Evolutionary conservation across 2,329 filamentous ascomycete species (phyloP), one percentile per base, ranked within the genome.

Genomic region (Fusarium sp.): DNA sequence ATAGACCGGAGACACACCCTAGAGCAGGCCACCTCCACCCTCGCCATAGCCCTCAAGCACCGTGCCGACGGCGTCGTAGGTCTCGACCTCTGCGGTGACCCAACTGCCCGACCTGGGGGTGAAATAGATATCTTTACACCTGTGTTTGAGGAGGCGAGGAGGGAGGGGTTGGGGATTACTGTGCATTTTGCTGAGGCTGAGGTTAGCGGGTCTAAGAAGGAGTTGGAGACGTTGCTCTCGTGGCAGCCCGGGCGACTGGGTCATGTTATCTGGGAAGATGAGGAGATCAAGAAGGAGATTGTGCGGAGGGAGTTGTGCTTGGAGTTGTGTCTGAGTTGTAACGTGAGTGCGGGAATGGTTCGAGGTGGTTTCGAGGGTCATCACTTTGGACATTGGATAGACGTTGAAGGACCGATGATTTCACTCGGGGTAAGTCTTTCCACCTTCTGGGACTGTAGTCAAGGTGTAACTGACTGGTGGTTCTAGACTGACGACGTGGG

Each of bases 401-500:
- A 84, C 54, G 85, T 88, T 7, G 87, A 86, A 27, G 87, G 88
- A 3, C 89, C 89, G 60, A 86, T 89, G 5, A 87, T 96, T 52
- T 89, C 90, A 6, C 84, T 96, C 54, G 92, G 90, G 76, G 93
- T 95, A 84, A 85, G 93, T 89, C 62, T 57, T 40, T 9, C 7
- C 5, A 29, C 20, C 14, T 34, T 14, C 16, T 18, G 9, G 58
- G 31, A 14, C 5, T 3, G 1, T 35, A 16, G 16, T 6, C 7
- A 4, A 22, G 6, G 14, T 11, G 35, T 52, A 20, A 20, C 68
- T 78, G 29, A 78, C 13, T 1, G 13, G 18, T 18, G 47, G 6
- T 45, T 45, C n/a, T 69, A 95, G 93, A 96, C 94, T 2, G 94
- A 96, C 79, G 93, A 96, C 77, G 92, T 96, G 11, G 94, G 93